Evolutionary conservation across 139 green algal genomes (phyloP).

Genomic region (Zygnema cylindricum): DNA sequence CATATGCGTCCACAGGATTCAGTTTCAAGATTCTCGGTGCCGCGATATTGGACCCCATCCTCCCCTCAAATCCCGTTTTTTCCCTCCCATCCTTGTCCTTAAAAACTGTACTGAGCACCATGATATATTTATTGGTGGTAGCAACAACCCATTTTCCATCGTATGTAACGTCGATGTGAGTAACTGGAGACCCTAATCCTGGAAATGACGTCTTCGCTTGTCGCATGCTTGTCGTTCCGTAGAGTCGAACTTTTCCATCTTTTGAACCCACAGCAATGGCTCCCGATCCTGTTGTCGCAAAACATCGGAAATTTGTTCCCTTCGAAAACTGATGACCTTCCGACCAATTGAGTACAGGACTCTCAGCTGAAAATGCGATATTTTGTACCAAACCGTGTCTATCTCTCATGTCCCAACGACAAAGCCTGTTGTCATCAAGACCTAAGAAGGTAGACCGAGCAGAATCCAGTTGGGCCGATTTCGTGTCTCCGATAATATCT

Average conservation of each 20-base stretch:
- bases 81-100: constrained; percentile 72
- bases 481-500: constrained; percentile 82
- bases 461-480: constrained; percentile 65
- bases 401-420: constrained; percentile 85
- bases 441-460: constrained; percentile 81
- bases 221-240: constrained; percentile 77
- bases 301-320: constrained; percentile 76
- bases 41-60: constrained; percentile 56
- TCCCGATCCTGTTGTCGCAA: constrained; percentile 80
- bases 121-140: constrained; percentile 91
- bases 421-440: constrained; percentile 81
- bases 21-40: constrained; percentile 88
- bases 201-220: constrained; percentile 88
- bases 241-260: constrained; percentile 89
- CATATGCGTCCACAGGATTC: constrained; percentile 75
- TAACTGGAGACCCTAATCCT: constrained; percentile 86
- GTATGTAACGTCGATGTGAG: constrained; percentile 88
- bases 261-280: constrained; percentile 84
- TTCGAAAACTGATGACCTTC: constrained; percentile 88
- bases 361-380: too few species aligned
- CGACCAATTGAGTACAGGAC: constrained; percentile 24
- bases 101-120: constrained; percentile 90
- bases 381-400: constrained; percentile 49
- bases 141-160: constrained; percentile 83
- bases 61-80: constrained; percentile 77